A percentile compares a stretch with the other conserved stretches of the same genome.
Conservation (phyloP, 2,329 filamentous ascomycete genomes). For the Pseudogymnoascus sp. region DNA sequence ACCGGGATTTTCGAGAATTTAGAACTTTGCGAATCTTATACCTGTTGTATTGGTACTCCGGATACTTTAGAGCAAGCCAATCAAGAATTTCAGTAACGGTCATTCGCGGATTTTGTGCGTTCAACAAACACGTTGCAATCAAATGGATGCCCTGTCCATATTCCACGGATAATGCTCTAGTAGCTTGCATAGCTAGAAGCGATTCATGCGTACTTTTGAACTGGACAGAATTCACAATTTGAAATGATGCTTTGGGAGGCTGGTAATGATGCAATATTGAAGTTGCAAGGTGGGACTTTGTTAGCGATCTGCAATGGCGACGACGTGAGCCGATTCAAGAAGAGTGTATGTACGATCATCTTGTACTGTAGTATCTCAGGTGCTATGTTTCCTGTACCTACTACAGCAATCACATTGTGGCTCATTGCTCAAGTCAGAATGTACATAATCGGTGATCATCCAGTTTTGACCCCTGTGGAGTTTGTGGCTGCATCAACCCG, state of each 20-base stretch:
- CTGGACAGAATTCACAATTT: not conserved
- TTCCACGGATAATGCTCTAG: not conserved
- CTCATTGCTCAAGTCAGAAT: not conserved
- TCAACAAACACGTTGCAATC: not conserved
- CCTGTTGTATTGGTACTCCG: not conserved
- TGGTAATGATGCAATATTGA: not conserved
- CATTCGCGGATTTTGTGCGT: not conserved
- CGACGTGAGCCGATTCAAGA: not conserved
- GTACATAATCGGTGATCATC: not conserved
- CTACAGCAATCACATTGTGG: not conserved
- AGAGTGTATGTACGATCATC: not conserved
- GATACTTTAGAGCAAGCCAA: not conserved
- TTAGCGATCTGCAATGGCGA: not conserved
- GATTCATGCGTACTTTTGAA: too few species aligned
- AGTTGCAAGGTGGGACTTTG: too few species aligned
- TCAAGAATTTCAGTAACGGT: not conserved
- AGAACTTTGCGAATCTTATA: not conserved
- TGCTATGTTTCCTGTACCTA: not conserved
- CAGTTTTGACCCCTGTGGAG: not conserved
- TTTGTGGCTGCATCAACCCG: not conserved
- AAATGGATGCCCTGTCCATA: not conserved
- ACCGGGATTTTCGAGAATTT: not conserved
- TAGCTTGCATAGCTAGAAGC: not conserved
- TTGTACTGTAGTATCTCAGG: not conserved
- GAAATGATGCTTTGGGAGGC: not conserved